phyloP scores from a whole-genome alignment of 1,139 yeast genomes.

The Zygotorulaspora mrakii region DNA sequence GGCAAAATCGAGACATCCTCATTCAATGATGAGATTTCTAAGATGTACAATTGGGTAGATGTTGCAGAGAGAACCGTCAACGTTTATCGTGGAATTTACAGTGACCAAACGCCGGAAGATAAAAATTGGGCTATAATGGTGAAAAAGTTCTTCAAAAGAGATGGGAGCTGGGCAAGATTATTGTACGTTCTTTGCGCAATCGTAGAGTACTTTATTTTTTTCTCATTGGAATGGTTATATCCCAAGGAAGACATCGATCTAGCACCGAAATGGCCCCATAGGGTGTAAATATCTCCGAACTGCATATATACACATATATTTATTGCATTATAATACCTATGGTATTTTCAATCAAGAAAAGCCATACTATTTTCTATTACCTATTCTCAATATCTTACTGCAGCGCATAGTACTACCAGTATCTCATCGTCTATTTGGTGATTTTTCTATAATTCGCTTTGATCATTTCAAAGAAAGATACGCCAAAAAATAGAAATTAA shows the following conservation, averaged over 20 bases:
- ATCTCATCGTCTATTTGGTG: no score
- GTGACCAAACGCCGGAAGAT: constrained; percentile 37
- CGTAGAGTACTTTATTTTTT: constrained; percentile 66
- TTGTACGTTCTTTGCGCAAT: constrained; percentile 73
- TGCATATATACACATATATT: neutral
- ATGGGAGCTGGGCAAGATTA: constrained; percentile 84
- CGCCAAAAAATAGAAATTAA: constrained; percentile 4
- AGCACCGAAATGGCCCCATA: constrained; percentile 75
- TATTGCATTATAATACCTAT: no score
- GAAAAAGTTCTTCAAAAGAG: constrained; percentile 55
- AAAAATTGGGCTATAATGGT: constrained; percentile 52
- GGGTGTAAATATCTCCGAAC: neutral
- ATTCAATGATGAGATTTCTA: constrained; percentile 73
- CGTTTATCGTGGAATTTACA: constrained; percentile 59
- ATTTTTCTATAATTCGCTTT: neutral
- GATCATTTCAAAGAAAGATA: neutral
- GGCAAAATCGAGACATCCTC: constrained; percentile 63
- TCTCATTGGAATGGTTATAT: constrained; percentile 62
- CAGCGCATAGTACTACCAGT: no score
- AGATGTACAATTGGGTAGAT: constrained; percentile 91
- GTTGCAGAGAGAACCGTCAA: constrained; percentile 81
- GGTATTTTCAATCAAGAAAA: no score
- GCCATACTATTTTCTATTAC: no score
- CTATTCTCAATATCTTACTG: no score
- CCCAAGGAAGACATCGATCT: constrained; percentile 67